Evolutionary conservation across 768 basidiomycete genomes (phyloP), one percentile per base, ranked within the genome.

Genomic region (Mycena galopus): DNA sequence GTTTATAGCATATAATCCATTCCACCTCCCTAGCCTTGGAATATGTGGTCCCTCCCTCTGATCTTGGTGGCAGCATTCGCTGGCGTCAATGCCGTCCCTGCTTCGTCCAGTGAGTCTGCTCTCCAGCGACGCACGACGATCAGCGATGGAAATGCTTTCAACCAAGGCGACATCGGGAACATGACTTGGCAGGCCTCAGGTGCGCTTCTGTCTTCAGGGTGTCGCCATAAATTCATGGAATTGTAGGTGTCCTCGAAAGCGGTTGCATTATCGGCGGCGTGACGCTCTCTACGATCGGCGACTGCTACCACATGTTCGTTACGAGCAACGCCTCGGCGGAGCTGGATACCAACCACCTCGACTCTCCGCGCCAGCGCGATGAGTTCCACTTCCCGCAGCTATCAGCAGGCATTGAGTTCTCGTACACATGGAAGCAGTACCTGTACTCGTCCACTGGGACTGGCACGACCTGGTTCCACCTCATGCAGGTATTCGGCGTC

Each of bases 401-500:
- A 32, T 35, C 33, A 19, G 27, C 65, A 8, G 63, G 55, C 27
- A 19, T 32, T 33, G 32, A 72, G 8, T 72, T 72, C 61, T 69
- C 76, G 32, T 75, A 77, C 57, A 53, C 71, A 7, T 77, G 76
- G 76, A 65, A 70, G 44, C 72, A 73, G 19, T 73, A 73, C 44
- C 68, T 77, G 37, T 50, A 73, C 32, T 25, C 65, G 4, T 17
- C 71, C 42, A 62, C 57, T 2, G 79, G 78, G 25, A 78, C 78
- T 63, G 47, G 77, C 33, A 62, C 65, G 61, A 44, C 74, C 57
- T 73, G 67, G 27, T 69, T 72, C 79, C 59, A 82, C 79, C 47
- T 80, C 39, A 72, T 65, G 73, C 69, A 76, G 71, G 72, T 58
- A 42, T 76, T 67, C 47, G 67, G 71, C 58, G 25, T 66, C 57